Evolutionary conservation across 352 stramenopile species (phyloP), one percentile per base, ranked within the genome.

Genomic region (Phytopythium helicoides): DNA sequence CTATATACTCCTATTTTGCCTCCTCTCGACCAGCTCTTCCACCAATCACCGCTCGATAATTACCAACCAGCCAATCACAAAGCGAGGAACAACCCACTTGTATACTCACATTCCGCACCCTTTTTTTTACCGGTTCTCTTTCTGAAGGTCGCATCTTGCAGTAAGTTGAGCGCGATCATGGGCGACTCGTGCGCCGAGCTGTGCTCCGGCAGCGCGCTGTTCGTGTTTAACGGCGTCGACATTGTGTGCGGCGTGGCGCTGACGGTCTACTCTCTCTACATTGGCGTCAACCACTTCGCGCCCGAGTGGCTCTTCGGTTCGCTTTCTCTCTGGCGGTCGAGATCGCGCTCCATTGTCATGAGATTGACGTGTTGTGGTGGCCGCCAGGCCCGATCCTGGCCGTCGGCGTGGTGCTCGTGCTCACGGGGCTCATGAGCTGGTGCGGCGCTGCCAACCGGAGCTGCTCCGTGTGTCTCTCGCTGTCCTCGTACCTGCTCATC

Each of bases 181-280:
- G 67, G 61, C 33, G 62, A 81, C 36, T 66, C 65, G 11, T 73
- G 68, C 31, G 56, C 56, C 25, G 62, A 89, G 45, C 71, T 66
- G 45, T 87, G 73, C 61, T 73, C 71, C 6, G 79, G 79, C 45
- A 81, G 73, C 50, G 73, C 71, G 51, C 72, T 89, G 34, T 86
- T 87, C 55, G 26, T 89, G 35, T 89, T 83, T 52, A 89, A 89
- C 58, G 71, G 73, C 35, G 71, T 89, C 40, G 79, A 89, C 42
- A 54, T 89, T 28, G 47, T 85, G 19, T 87, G 68, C 48, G 76
- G 79, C 38, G 52, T 78, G 14, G 65, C 62, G 14, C 71, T 89
- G 21, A 76, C 71, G 1, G 67, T 83, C 52, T 89, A 89, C 56
- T 73, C 67, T 23, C 55, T 85, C 23, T 89, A 75, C 37, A 65